Evolutionary conservation across 352 stramenopile genomes (phyloP).

Genomic region (Globisporangium recalcitrans): DNA sequence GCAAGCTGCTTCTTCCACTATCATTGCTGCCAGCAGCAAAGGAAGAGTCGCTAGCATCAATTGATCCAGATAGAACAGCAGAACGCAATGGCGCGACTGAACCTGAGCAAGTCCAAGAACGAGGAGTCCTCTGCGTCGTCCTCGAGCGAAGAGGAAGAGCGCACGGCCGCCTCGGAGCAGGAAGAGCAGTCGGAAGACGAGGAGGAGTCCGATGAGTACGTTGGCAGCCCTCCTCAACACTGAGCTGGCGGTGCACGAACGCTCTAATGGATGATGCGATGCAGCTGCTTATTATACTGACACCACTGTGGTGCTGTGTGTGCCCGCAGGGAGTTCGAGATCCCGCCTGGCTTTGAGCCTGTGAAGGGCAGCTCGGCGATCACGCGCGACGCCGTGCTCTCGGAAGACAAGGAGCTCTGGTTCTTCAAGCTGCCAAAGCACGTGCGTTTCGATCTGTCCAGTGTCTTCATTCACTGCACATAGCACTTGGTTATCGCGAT

Average conservation of each 20-base stretch:
- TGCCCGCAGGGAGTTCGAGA: constrained; percentile 69
- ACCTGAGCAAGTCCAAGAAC: constrained; percentile 47
- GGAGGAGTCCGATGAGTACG: constrained; percentile 55
- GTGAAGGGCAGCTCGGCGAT: constrained; percentile 54
- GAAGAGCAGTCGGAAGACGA: constrained; percentile 34
- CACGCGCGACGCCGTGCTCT: constrained; percentile 55
- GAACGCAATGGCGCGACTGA: constrained; percentile 47
- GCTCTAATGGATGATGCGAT: not conserved
- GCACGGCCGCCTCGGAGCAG: constrained; percentile 15
- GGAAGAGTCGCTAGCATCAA: constrained; percentile 9
- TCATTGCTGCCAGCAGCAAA: not conserved
- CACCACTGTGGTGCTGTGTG: constrained; percentile 5
- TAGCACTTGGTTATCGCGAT: not conserved
- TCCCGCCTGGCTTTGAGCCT: constrained; percentile 61
- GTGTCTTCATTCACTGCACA: not conserved
- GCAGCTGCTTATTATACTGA: not conserved
- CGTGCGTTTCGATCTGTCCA: constrained; percentile 29
- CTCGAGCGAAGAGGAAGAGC: constrained; percentile 31
- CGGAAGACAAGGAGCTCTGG: constrained; percentile 80
- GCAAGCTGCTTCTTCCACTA: not conserved
- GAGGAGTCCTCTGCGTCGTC: constrained; percentile 34
- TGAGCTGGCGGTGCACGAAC: not conserved
- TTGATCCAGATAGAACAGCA: not conserved
- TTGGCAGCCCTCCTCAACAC: not conserved
- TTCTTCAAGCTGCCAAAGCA: constrained; percentile 83